Conservation (phyloP, 306 rosid genomes). For the Dryas octopetala region DNA sequence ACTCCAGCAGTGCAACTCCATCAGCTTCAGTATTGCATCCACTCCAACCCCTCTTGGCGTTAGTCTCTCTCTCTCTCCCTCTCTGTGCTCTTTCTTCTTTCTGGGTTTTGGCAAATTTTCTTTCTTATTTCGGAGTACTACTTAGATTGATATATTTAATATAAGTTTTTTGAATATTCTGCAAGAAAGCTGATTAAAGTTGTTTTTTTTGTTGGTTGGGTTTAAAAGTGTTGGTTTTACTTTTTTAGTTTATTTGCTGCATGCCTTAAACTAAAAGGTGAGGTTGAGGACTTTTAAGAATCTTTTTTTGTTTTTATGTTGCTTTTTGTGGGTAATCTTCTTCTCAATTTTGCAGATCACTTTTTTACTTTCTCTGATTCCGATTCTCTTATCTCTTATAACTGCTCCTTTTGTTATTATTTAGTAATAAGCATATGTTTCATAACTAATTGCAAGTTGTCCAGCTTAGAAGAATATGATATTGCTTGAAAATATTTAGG, state of each 20-base stretch:
- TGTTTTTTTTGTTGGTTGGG: constrained; percentile 10
- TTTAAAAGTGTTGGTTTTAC: constrained; percentile 3
- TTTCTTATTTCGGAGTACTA: neutral
- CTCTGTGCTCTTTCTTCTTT: neutral
- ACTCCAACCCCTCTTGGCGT: constrained; percentile 98
- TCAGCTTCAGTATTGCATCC: constrained; percentile 90
- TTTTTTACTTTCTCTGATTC: constrained; percentile 25
- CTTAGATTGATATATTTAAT: neutral
- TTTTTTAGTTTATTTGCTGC: constrained; percentile 2
- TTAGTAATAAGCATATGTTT: neutral
- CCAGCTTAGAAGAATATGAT: neutral
- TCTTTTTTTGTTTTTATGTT: constrained; percentile 12
- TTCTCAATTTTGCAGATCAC: constrained; percentile 23
- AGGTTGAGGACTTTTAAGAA: constrained; percentile 18
- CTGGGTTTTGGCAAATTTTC: neutral
- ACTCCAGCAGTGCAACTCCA: constrained; percentile 77
- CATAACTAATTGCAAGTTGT: neutral
- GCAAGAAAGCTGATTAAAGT: constrained; percentile 17
- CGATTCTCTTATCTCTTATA: constrained; percentile 28
- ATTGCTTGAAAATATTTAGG: neutral
- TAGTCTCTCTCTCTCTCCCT: constrained; percentile 41
- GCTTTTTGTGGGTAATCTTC: neutral
- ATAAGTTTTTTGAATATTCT: constrained; percentile 1
- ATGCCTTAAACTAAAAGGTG: constrained; percentile 25
- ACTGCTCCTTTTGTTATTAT: neutral